Evolutionary conservation across 23 red algal species (phyloP).

Genomic region (Gracilaria vermiculophylla): DNA sequence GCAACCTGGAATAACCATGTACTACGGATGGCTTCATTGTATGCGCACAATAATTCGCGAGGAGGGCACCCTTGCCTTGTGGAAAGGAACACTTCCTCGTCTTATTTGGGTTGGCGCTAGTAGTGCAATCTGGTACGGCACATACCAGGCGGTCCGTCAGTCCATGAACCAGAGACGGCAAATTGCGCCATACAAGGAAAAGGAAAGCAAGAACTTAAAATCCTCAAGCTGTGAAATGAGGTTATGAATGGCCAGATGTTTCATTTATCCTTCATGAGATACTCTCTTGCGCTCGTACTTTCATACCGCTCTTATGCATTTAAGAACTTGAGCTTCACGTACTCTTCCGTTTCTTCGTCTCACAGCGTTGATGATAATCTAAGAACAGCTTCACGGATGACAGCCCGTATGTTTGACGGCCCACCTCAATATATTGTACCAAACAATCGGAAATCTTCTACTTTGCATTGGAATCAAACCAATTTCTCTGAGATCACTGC

Average conservation of each 20-base stretch:
- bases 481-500: no score
- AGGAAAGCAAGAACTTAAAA: no score
- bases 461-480: no score
- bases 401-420: no score
- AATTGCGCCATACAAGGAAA: not conserved
- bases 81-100: slow-evolving; percentile 68
- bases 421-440: no score
- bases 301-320: no score
- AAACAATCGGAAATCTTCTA: no score
- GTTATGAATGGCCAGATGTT: not conserved
- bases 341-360: no score
- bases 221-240: not conserved
- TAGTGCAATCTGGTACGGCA: slow-evolving; percentile 74
- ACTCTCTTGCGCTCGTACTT: not conserved
- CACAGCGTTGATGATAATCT: no score
- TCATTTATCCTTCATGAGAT: not conserved
- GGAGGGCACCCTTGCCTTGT: slow-evolving; percentile 62
- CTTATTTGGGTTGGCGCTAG: slow-evolving; percentile 77
- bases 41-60: slow-evolving; percentile 37
- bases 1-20: slow-evolving; percentile 25
- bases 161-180: slow-evolving; percentile 18
- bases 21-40: slow-evolving; percentile 61
- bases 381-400: no score
- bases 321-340: no score
- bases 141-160: slow-evolving; percentile 67